These are phyloP conservation scores for Aspergillus bridgeri DNA, from an alignment of 495 filamentous ascomycete genomes.

Conservation along the genomic window DNA sequence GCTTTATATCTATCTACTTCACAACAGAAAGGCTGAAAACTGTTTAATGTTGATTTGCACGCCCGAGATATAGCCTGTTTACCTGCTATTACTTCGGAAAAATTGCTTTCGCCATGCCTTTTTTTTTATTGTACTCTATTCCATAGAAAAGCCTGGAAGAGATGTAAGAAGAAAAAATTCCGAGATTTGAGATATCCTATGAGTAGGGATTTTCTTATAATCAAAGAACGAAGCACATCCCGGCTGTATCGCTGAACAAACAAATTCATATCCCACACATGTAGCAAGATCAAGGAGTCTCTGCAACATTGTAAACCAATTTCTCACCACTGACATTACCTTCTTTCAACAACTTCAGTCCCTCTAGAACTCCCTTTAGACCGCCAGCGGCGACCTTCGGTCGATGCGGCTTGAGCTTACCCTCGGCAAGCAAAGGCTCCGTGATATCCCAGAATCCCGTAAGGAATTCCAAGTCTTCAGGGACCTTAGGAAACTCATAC, in stretches of 20 bases:
- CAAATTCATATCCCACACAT: neutral
- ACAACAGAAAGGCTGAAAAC: too few species aligned
- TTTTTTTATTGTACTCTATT: too few species aligned
- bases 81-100: too few species aligned
- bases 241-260: neutral
- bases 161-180: too few species aligned
- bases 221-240: neutral
- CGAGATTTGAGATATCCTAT: too few species aligned
- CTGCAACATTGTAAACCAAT: constrained; percentile 41
- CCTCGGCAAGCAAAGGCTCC: constrained; percentile 41
- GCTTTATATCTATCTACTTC: too few species aligned
- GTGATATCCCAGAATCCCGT: constrained; percentile 31
- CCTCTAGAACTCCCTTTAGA: constrained; percentile 44
- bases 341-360: constrained; percentile 43
- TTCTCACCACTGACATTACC: constrained; percentile 52
- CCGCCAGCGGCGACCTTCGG: constrained; percentile 36
- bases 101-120: too few species aligned
- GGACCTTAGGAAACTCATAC: constrained; percentile 20
- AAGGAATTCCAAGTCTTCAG: constrained; percentile 28
- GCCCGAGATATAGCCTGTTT: too few species aligned
- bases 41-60: too few species aligned
- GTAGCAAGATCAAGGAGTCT: constrained; percentile 4
- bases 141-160: too few species aligned
- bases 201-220: too few species aligned
- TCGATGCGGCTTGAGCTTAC: constrained; percentile 45